Evolutionary conservation across 768 basidiomycete genomes (phyloP), one percentile per base, ranked within the genome.

Genomic region (Gloeostereum incarnatum): DNA sequence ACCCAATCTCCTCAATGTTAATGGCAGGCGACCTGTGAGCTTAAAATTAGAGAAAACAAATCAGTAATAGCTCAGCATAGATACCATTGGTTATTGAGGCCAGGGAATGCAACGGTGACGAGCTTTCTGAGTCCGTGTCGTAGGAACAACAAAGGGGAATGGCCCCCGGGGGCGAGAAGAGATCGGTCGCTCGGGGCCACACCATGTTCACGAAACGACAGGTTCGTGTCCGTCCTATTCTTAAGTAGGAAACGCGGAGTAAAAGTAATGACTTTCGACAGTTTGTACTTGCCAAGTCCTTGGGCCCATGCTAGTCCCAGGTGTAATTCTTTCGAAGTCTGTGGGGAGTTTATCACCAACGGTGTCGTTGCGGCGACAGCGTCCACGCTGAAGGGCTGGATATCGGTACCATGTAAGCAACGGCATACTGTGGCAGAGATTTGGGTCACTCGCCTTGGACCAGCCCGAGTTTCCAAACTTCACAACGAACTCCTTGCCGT

Each of bases 271-370:
- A 97, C 82, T 62, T 97, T 98, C 19, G 83, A 84, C 23, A 98
- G 64, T 54, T 97, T 97, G 58, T 97, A 98, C 66, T 96, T 97
- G 24, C 96, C 96, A n/a, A 81, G 64, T 1, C 93, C 96, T 58
- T 94, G 92, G 13, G 75, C 71, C 77, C 93, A 98, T 4, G 91
- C 93, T 26, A 99, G 49, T 2, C 94, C 96, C 32, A 88, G 58
- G 53, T 92, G 86, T 37, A 80, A 69, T 53, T 81, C 77, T 33
- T 85, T 78, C 2, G 69, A 61, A 45, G 67, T 77, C 37, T 78
- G 78, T 21, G 63, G 65, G 6, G 82, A 79, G 2, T 78, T 66
- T 29, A 91, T 69, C 24, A 80, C 73, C 35, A 98, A 62, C 42
- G 83, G 83, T 34, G 78, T 82, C 46, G 96, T 91, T n/a, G 91